Conservation (phyloP, 352 stramenopile genomes). For the Phytophthora uliginosa region DNA sequence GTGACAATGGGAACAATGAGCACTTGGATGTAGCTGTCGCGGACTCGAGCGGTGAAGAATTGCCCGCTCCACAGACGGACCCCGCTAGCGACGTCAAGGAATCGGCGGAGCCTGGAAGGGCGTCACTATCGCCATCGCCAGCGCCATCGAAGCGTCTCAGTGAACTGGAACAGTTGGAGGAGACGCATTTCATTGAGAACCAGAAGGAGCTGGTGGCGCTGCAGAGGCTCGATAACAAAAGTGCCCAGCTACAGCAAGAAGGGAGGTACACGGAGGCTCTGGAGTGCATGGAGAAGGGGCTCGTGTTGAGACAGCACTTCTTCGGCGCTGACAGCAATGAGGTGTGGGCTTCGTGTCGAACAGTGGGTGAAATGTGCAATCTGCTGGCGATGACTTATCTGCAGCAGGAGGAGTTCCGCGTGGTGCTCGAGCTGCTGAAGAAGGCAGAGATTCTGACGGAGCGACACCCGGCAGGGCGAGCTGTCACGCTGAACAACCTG, state of each 20-base stretch:
- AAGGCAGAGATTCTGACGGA: conserved; percentile 96
- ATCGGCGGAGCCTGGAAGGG: not conserved
- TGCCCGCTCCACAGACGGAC: conserved; percentile 14
- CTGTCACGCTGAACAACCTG: conserved; percentile 96
- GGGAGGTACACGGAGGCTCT: conserved; percentile 94
- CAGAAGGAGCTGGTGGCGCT: conserved; percentile 91
- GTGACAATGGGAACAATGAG: not conserved
- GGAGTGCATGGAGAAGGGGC: conserved; percentile 95
- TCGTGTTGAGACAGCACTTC: conserved; percentile 95
- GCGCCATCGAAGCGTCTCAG: conserved; percentile 16
- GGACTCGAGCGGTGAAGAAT: conserved; percentile 1
- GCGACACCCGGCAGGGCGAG: conserved; percentile 77
- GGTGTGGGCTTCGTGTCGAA: conserved; percentile 92
- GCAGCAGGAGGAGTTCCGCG: conserved; percentile 94
- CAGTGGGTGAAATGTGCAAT: conserved; percentile 97
- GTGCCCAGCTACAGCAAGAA: conserved; percentile 90
- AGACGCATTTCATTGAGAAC: conserved; percentile 71
- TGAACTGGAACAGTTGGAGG: conserved; percentile 39
- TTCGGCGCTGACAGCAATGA: conserved; percentile 93
- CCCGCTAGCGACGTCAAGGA: conserved; percentile 10
- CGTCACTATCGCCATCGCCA: conserved; percentile 3
- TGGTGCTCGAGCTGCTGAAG: conserved; percentile 94
- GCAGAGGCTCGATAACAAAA: conserved; percentile 92
- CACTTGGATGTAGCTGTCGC: conserved; percentile 7
- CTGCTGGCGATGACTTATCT: conserved; percentile 97